Evolutionary conservation across 306 rosid genomes (phyloP), one percentile per base, ranked within the genome.

Genomic region (Cercis canadensis): DNA sequence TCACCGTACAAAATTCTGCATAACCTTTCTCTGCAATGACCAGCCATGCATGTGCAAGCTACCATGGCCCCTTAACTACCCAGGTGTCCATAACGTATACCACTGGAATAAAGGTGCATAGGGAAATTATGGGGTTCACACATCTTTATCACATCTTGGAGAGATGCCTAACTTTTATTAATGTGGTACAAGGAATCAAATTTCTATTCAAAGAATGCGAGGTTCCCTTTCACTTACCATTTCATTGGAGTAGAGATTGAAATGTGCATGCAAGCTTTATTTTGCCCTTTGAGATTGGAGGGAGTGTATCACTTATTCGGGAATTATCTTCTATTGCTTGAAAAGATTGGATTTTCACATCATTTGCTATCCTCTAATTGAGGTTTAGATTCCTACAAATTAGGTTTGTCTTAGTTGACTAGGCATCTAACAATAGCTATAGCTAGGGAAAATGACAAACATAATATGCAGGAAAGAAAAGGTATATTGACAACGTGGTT

Each of bases 161-260:
- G 12, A 43, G 57, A 61, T 66, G 43, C 78, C 69, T 14, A 65
- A 58, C 69, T 57, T 14, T 57, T 49, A 6, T 63, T 0, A 16
- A 37, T 47, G 56, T 29, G 13, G 78, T 58, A 50, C 62, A 58
- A 49, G 37, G 65, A 65, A 36, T 56, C 37, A 44, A 72, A 51
- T 57, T 61, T 77, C 11, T 12, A 7, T 18, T 43, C n/a, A 14
- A 36, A 36, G 8, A 31, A 6, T 17, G 54, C 18, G 14, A 62
- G 54, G 29, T 60, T 69, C 44, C 55, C 24, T 17, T 6, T n/a
- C 12, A 14, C 21, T 16, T 50, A 14, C 44, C 53, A 52, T 61
- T 37, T 50, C 6, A 50, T 75, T 60, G 57, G 65, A 67, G 51
- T 11, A 3, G 4, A 43, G 5, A 12, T 11, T 43, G 49, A 43